Evolutionary conservation across 306 rosid species (phyloP), one percentile per base, ranked within the genome.

Genomic region (Prunus campanulata): DNA sequence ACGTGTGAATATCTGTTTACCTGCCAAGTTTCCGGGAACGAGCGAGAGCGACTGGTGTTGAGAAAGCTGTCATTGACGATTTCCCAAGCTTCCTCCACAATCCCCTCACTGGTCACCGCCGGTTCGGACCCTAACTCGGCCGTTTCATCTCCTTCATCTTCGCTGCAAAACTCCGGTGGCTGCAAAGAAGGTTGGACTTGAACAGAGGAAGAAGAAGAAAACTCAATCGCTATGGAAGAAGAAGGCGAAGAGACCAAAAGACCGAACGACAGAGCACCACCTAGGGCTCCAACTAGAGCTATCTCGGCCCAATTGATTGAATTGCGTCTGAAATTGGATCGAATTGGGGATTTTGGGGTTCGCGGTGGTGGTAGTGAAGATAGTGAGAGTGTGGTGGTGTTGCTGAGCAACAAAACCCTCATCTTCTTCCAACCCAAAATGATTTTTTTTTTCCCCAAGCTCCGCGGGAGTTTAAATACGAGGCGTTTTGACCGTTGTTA

Each of bases 51-150:
- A 77, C 88, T 86, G 55, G 92, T 27, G 74, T 82, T 90, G 30
- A 95, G 90, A 71, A 85, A 95, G 66, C 86, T 88, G 47, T 90
- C 98, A 68, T 92, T 90, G 42, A 92, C 97, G 81, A 92, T 92
- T 76, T 92, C 91, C 98, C 98, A 92, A 63, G 93, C 98, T 80
- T 95, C 98, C 79, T 87, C 88, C 25, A 95, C 98, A 42, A 95
- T 86, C 29, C 88, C 92, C 74, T 87, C 90, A 68, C 88, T 92
- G 49, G 87, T 87, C 61, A 78, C 87, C 72, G 80, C 85, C 61
- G 72, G 27, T 52, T 85, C 85, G 4, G 91, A 61, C 52, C 42
- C 78, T 0, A 83, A 6, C 68, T 83, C 89, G 42, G 69, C 54
- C 63, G 44, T 49, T 2, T 56, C 76, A 11, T 68, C 78, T 15